Conservation (phyloP, 108 stramenopile species). For the Cylindrotheca fusiformis region DNA sequence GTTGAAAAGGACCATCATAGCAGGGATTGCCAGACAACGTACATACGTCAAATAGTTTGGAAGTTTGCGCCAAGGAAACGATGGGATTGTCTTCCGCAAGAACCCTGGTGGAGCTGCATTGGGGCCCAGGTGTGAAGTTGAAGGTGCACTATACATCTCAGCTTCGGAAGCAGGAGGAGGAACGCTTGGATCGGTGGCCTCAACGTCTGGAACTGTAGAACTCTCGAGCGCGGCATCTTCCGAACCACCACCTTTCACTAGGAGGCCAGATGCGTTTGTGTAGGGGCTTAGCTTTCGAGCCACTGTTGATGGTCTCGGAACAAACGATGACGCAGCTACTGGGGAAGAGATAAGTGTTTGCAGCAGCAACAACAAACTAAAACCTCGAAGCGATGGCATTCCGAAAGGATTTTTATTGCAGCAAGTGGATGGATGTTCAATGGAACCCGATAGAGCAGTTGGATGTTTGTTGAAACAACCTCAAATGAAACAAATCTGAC, state of each 20-base stretch:
- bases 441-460: no score
- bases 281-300: neutral
- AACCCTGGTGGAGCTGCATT: conserved; percentile 60
- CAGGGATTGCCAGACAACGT: conserved; percentile 74
- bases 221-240: neutral
- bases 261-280: neutral
- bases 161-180: neutral
- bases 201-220: neutral
- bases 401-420: no score
- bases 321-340: conserved; percentile 5
- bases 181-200: neutral
- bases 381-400: no score
- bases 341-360: neutral
- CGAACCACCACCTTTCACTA: conserved; percentile 8
- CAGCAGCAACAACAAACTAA: neutral
- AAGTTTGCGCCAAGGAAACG: conserved; percentile 65
- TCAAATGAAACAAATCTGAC: no score
- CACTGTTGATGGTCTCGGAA: conserved; percentile 2
- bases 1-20: conserved; percentile 50
- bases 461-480: no score
- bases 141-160: neutral
- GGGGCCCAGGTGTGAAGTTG: conserved; percentile 29
- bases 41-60: conserved; percentile 75
- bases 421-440: no score
- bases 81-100: conserved; percentile 56